Evolutionary conservation across 495 filamentous ascomycete genomes (phyloP).

Genomic region (Hypomontagnella submonticulosa): DNA sequence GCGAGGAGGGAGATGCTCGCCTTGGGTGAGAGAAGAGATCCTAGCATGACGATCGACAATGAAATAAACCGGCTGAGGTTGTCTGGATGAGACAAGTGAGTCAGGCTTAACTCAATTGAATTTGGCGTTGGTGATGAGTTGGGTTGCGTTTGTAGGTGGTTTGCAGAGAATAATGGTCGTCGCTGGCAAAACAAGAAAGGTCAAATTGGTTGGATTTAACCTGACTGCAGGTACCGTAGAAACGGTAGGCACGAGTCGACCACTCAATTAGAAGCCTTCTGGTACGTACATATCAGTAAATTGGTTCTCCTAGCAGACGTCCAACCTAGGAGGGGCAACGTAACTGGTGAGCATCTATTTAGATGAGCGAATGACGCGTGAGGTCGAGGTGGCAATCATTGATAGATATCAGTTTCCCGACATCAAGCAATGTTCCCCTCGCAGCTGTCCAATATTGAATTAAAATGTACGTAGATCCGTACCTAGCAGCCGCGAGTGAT

Average conservation of each 20-base stretch:
- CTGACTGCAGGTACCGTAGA: not conserved
- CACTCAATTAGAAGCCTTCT: not conserved
- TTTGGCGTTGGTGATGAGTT: not conserved
- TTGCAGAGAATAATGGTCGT: not conserved
- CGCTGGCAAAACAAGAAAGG: not conserved
- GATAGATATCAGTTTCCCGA: conserved; percentile 25
- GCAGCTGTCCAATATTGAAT: conserved; percentile 14
- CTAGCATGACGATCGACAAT: conserved; percentile 20
- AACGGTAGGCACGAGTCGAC: not conserved
- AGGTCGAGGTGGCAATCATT: conserved; percentile 23
- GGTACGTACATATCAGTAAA: not conserved
- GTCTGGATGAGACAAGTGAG: not conserved
- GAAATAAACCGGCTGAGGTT: conserved; percentile 1
- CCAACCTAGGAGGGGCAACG: conserved; percentile 1
- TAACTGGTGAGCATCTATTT: not conserved
- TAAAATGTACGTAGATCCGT: conserved; percentile 28
- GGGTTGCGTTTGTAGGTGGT: not conserved
- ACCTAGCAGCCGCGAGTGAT: conserved; percentile 20
- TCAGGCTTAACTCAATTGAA: not conserved
- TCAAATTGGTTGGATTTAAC: not conserved
- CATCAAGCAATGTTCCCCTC: conserved; percentile 6
- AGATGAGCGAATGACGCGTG: conserved; percentile 21
- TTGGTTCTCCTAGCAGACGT: not conserved
- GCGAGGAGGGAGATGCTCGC: conserved; percentile 14
- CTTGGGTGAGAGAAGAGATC: conserved; percentile 19